phyloP scores from a whole-genome alignment of 495 filamentous ascomycete genomes.

The Talaromyces trachyspermus region DNA sequence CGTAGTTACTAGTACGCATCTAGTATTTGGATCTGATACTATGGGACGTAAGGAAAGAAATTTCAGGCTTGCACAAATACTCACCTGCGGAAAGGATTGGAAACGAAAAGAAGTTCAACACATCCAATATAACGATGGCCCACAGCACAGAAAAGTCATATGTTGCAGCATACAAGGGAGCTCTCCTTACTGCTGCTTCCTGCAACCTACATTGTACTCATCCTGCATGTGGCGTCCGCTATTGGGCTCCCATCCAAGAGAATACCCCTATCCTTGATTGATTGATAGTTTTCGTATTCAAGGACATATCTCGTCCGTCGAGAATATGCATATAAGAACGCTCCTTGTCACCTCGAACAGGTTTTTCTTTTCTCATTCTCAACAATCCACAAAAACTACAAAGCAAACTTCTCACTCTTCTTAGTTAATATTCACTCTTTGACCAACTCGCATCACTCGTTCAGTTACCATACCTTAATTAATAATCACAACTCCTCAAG shows the following conservation, averaged over 20 bases:
- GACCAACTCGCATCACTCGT: conserved; percentile 8
- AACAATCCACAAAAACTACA: background rate
- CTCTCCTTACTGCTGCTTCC: background rate
- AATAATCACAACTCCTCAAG: conserved; percentile 1
- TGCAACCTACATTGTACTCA: background rate
- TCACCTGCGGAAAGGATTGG: background rate
- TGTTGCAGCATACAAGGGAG: background rate
- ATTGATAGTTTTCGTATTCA: background rate
- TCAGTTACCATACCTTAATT: background rate
- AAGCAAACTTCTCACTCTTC: background rate
- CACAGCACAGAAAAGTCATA: background rate
- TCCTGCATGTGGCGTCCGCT: background rate
- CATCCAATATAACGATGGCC: background rate
- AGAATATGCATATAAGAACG: background rate
- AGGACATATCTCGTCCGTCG: background rate
- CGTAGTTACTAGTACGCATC: too few species aligned
- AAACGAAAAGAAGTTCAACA: background rate
- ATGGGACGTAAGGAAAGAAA: background rate
- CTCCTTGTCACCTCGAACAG: background rate
- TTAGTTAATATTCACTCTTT: conserved; percentile 3
- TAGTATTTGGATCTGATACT: too few species aligned
- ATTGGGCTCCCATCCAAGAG: background rate
- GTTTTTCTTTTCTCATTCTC: background rate
- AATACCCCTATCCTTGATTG: background rate
- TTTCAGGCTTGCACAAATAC: background rate